phyloP scores from a whole-genome alignment of 192 early-diverging fungal genomes.

The Linnemannia exigua region DNA sequence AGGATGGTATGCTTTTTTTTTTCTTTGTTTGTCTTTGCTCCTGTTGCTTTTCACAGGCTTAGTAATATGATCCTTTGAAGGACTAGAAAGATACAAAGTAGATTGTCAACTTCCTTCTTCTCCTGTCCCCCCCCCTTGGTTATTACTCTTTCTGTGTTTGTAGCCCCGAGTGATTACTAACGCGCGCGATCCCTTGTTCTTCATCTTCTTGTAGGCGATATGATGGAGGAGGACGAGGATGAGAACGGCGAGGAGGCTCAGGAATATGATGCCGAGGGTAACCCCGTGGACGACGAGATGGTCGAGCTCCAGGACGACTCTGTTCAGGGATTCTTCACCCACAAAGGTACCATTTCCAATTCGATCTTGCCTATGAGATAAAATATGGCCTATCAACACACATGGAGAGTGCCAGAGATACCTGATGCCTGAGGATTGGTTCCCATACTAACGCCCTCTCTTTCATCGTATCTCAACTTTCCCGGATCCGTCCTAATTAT shows the following conservation, averaged over 20 bases:
- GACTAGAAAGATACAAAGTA: no score
- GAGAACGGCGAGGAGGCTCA: constrained; percentile 55
- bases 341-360: constrained; percentile 71
- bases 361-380: no score
- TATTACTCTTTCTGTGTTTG: neutral
- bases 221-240: constrained; percentile 64
- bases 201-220: constrained; percentile 36
- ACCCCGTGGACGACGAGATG: constrained; percentile 67
- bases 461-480: neutral
- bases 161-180: neutral
- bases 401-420: neutral
- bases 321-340: constrained; percentile 92
- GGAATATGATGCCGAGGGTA: constrained; percentile 63
- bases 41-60: no score
- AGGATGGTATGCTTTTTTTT: constrained; percentile 33
- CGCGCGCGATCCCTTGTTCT: neutral
- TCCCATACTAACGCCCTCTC: neutral
- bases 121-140: constrained; percentile 41
- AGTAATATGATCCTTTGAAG: no score
- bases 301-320: constrained; percentile 85
- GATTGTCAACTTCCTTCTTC: neutral
- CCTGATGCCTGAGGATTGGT: no score
- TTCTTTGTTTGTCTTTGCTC: no score
- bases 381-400: no score
- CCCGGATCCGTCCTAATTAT: no score